Base-by-base conservation (phyloP, 2,329 filamentous ascomycete species). In the Lecanicillium sp. region DNA sequence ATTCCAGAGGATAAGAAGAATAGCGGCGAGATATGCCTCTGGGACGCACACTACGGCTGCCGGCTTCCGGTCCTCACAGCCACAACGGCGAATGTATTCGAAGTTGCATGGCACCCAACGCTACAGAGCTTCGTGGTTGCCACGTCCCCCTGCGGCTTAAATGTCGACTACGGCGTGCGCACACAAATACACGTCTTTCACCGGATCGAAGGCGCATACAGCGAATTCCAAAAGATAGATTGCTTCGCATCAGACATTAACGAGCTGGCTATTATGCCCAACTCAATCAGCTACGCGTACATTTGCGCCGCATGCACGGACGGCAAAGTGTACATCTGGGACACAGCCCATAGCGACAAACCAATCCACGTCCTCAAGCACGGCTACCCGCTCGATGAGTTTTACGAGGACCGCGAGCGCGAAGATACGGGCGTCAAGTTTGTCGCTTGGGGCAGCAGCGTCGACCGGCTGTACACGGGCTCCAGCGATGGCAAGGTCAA, bases 361-460 rank as follows among this genome's bases (percentile, higher is more conserved):
- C 70, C 75, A 0, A 68, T 78, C 16, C 75, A 80, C 48, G 55
- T 70, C 2, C 59, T 82, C 0, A 46, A 58, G 6, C 78, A 82
- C 44, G 75, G 71, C 9, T 56, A 58, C 28, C 64, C 59, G 0
- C 45, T 64, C 3, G 62, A 65, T 11, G 58, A 62, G 20, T 57
- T 64, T 25, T 44, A 57, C 4, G 63, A 62, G 1, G 64, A 74
- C 28, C 56, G 70, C 11, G 73, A 77, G 41, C 57, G 61, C 8
- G 73, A 75, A 36, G 78, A 81, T 42, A 71, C 72, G 0, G 78
- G 78, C 2, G 73, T 80, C 30, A 80, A 80, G 49, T 80, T 82
- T 46, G 70, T 70, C 0, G 69, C 75, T 4, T 82, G 77, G 78
- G 77, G 74, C 1, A 66, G 61, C 13, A 71, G 68, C 0, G 53